Evolutionary conservation across 2,329 filamentous ascomycete genomes (phyloP).

Genomic region (Ilyonectria robusta): DNA sequence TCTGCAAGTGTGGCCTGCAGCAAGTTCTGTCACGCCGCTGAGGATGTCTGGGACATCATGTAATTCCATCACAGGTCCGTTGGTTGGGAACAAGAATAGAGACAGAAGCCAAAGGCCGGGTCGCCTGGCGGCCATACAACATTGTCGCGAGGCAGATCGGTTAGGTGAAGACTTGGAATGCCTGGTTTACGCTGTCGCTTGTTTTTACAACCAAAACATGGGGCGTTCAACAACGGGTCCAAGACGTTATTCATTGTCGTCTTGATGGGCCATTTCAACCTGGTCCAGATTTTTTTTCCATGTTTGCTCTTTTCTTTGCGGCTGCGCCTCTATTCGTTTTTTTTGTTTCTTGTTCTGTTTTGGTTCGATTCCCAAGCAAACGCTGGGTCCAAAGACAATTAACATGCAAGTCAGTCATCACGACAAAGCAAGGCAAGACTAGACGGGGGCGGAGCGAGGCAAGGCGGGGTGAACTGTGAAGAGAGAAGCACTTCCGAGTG

Average conservation of each 20-base stretch:
- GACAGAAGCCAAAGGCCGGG: constrained; percentile 47
- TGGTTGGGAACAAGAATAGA: constrained; percentile 36
- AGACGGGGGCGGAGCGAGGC: background rate
- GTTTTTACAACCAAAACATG: constrained; percentile 91
- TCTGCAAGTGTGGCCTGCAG: constrained; percentile 98
- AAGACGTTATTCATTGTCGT: constrained; percentile 72
- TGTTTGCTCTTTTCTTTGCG: constrained; percentile 34
- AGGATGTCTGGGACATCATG: constrained; percentile 95
- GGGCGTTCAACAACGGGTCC: constrained; percentile 83
- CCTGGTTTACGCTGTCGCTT: constrained; percentile 80
- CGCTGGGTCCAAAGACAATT: constrained; percentile 9
- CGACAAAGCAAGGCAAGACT: constrained; percentile 10
- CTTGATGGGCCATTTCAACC: constrained; percentile 76
- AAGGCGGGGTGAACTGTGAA: background rate
- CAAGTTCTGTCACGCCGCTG: constrained; percentile 98
- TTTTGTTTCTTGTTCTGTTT: constrained; percentile 22
- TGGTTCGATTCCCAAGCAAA: constrained; percentile 7
- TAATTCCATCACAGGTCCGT: constrained; percentile 60
- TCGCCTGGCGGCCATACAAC: constrained; percentile 77
- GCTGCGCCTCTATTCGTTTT: constrained; percentile 29
- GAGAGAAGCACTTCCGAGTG: background rate
- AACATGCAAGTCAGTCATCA: background rate
- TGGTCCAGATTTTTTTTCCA: constrained; percentile 58
- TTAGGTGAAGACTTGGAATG: constrained; percentile 71
- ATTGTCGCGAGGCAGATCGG: constrained; percentile 68